Base-by-base conservation (phyloP, 257 asterid genomes). In the Handroanthus guayacan region DNA sequence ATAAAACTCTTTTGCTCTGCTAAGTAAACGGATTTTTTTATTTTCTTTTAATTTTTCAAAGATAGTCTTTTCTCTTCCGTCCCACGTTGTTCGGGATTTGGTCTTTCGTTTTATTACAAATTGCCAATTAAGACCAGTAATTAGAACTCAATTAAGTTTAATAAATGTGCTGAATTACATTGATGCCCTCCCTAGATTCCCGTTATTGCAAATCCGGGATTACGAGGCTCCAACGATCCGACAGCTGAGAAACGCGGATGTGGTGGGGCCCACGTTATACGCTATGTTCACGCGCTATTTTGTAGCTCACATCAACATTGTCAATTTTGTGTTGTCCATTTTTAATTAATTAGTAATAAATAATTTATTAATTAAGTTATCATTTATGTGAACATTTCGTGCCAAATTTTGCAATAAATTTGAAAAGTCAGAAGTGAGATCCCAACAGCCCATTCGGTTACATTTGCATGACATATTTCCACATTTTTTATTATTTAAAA, bases 81-180 rank as follows among this genome's bases (percentile, higher is more conserved):
- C 82, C 89, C 96, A 86, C 92, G 92, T 82, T 82, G 87, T 88
- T 83, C 69, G 90, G 90, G 91, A 83, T 85, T 85, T 82, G 87
- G 90, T 87, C 96, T 77, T 83, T 76, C 68, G 57, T 56, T 51
- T 74, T 41, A 38, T 48, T 79, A 77, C 72, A 67, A 54, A 78
- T 44, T 34, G 62, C 62, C 62, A 56, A 51, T 52, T 47, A 8
- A 72, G 55, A 75, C 62, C 72, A 72, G 31, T 25, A 3, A 5
- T 41, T 41, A 65, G 65, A 56, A 77, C 66, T 74, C 82, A 41
- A 71, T 71, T 25, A 67, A 65, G 8, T 18, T 10, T 41, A 5
- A 61, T 34, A 52, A 77, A 34, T 41, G 34, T 0, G 3, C 0
- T 14, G 36, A 84, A 81, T 86, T 47, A 48, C 88, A 58, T 62